phyloP scores from a whole-genome alignment of 2,329 filamentous ascomycete species.

The Phyllosticta ampelicida region DNA sequence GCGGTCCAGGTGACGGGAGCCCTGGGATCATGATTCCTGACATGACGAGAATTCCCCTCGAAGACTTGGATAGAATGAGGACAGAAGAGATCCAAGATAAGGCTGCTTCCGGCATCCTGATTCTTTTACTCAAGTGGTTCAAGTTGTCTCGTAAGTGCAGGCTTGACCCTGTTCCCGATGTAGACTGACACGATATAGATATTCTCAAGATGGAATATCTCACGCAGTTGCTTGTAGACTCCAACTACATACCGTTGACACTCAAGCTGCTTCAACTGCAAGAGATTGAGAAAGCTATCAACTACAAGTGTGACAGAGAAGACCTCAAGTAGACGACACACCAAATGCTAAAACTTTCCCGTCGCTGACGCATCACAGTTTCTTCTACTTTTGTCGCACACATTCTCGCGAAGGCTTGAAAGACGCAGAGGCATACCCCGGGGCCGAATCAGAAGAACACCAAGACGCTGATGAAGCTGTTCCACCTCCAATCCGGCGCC shows the following conservation, averaged over 20 bases:
- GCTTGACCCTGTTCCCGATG: not conserved
- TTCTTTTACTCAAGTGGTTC: constrained; percentile 92
- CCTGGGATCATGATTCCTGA: constrained; percentile 19
- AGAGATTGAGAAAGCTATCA: constrained; percentile 82
- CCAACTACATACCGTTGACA: constrained; percentile 86
- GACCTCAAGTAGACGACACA: constrained; percentile 57
- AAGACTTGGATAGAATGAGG: constrained; percentile 73
- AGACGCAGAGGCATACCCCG: constrained; percentile 23
- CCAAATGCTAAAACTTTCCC: not conserved
- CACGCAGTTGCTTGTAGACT: constrained; percentile 84
- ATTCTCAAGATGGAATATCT: constrained; percentile 93
- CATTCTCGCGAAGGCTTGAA: constrained; percentile 49
- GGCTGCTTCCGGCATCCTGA: constrained; percentile 76
- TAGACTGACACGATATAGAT: constrained; percentile 44
- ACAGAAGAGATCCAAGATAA: constrained; percentile 82
- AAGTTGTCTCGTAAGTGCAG: constrained; percentile 74
- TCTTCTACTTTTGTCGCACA: constrained; percentile 80
- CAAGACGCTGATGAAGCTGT: constrained; percentile 52
- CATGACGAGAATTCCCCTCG: constrained; percentile 30
- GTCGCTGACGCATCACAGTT: constrained; percentile 41
- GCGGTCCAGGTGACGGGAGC: constrained; percentile 20
- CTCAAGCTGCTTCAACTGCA: constrained; percentile 91
- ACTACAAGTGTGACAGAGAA: constrained; percentile 70
- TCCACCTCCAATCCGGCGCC: constrained; percentile 67
- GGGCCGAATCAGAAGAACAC: constrained; percentile 18